Evolutionary conservation across 1,284 basidiomycete genomes (phyloP).

Genomic region (Mrakiaceae sp.): DNA sequence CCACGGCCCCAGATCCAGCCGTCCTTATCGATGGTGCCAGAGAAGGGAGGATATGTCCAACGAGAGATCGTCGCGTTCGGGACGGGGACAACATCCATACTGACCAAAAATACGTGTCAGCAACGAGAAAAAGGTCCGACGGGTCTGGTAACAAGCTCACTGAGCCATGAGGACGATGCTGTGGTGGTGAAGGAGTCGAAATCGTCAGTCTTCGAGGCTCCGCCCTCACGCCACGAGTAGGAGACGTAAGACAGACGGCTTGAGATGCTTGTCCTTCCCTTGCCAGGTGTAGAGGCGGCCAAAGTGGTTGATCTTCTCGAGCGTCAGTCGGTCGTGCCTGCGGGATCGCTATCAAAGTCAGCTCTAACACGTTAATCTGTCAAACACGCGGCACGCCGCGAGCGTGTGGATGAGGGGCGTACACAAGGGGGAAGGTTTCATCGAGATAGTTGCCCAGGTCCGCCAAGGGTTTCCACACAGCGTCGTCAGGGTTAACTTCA

Average conservation of each 20-base stretch:
- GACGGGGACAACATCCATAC: constrained; percentile 43
- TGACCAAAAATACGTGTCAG: neutral
- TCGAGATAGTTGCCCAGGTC: neutral
- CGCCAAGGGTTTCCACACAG: neutral
- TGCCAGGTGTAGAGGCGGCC: constrained; percentile 39
- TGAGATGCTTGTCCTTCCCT: constrained; percentile 26
- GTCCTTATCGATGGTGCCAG: constrained; percentile 35
- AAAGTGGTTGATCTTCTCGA: constrained; percentile 36
- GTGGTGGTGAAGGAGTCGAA: constrained; percentile 27
- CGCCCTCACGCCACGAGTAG: neutral
- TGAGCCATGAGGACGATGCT: constrained; percentile 38
- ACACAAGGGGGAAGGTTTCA: neutral
- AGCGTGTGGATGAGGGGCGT: too few relatives aligned
- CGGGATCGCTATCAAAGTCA: neutral
- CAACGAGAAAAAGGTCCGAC: neutral
- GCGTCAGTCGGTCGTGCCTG: constrained; percentile 28
- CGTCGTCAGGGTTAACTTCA: neutral
- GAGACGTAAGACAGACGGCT: neutral
- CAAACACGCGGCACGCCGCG: neutral
- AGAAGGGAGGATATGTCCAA: constrained; percentile 43
- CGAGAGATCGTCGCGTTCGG: constrained; percentile 36
- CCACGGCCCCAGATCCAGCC: constrained; percentile 45
- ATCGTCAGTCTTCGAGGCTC: neutral
- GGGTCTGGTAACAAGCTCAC: constrained; percentile 3
- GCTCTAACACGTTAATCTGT: neutral